Percentiles rank a stretch among this genome's conserved stretches.
These are phyloP conservation scores for Aschersonia sp. DNA, from an alignment of 2,329 filamentous ascomycete genomes.

Conservation along the genomic window DNA sequence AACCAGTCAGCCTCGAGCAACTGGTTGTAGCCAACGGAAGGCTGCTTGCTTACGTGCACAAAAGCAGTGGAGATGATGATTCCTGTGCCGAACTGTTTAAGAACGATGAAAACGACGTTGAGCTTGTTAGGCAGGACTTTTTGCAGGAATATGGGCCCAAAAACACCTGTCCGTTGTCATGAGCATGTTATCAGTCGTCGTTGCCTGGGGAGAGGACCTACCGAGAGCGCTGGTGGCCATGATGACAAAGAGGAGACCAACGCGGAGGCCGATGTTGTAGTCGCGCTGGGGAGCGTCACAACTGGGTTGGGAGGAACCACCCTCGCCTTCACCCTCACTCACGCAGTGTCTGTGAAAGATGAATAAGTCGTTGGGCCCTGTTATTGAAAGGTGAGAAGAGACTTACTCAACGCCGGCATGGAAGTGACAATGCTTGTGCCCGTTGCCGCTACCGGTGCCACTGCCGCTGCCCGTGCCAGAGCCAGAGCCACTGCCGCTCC, in stretches of 20 bases:
- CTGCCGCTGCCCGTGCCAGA: background rate
- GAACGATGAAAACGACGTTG: conserved; percentile 38
- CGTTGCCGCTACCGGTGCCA: conserved; percentile 1
- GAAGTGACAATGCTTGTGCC: conserved; percentile 34
- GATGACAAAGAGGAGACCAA: conserved; percentile 60
- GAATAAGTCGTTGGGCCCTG: background rate
- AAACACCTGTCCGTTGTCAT: conserved; percentile 30
- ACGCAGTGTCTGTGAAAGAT: conserved; percentile 36
- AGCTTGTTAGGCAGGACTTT: conserved; percentile 37
- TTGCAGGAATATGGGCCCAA: conserved; percentile 48
- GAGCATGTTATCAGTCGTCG: background rate
- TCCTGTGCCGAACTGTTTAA: conserved; percentile 64
- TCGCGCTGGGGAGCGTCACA: conserved; percentile 34
- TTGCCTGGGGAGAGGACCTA: conserved; percentile 8
- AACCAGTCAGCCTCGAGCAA: conserved; percentile 1
- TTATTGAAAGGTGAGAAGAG: background rate
- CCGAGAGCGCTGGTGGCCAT: conserved; percentile 53
- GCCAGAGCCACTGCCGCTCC: background rate
- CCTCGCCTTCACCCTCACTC: conserved; percentile 27
- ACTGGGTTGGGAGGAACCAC: conserved; percentile 5
- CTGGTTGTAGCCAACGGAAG: background rate
- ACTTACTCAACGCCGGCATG: conserved; percentile 61
- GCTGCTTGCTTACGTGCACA: conserved; percentile 38
- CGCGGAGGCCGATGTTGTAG: conserved; percentile 53
- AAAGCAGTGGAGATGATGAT: conserved; percentile 60